Evolutionary conservation across 805 yeast genomes (phyloP), one percentile per base, ranked within the genome.

Genomic region (Sugiyamaella smithiae): DNA sequence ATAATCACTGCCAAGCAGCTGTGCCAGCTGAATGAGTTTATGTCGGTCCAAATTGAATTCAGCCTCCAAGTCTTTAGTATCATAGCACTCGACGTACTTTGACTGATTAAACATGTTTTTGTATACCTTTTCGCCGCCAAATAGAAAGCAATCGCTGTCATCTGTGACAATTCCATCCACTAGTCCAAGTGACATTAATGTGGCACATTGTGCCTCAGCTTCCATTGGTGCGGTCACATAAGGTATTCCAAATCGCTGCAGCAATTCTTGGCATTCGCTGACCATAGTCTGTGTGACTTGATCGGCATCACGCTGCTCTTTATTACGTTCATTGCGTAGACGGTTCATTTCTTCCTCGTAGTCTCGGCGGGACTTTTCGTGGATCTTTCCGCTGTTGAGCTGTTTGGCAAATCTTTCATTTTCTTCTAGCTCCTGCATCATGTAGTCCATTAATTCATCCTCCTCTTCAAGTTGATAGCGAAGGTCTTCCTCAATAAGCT

Each of bases 151-250:
- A 75, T 93, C 99, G 56, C 96, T 88, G 71, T 93, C 99, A 67
- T 93, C 99, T 0, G 99, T 93, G 20, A 93, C 83, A 4, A 93
- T 84, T 0, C 99, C 99, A 66, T 93, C 98, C 3, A 91, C 97
- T 16, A 93, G 70, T 0, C 77, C 79, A 19, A 89, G 65, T n/a
- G 66, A 61, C 33, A 80, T 66, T 5, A 93, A 67, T 55, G 84
- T 87, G 0, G 96, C 97, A 68, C 99, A 93, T 61, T 93, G 99
- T 0, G 99, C 98, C 68, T 93, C 99, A 1, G 99, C 99, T 67
- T 93, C 99, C 90, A 88, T 88, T 0, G 99, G 99, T 0, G 99
- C 97, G 0, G 96, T 87, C 7, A 93, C 77, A 57, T 80, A 93
- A 0, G 99, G 99, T 3, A 93, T 85, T 1, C 99, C 99, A 72